Percentiles rank a stretch among this genome's conserved stretches.
phyloP scores from a whole-genome alignment of 345 rosid species.

The Citrus hindsii region DNA sequence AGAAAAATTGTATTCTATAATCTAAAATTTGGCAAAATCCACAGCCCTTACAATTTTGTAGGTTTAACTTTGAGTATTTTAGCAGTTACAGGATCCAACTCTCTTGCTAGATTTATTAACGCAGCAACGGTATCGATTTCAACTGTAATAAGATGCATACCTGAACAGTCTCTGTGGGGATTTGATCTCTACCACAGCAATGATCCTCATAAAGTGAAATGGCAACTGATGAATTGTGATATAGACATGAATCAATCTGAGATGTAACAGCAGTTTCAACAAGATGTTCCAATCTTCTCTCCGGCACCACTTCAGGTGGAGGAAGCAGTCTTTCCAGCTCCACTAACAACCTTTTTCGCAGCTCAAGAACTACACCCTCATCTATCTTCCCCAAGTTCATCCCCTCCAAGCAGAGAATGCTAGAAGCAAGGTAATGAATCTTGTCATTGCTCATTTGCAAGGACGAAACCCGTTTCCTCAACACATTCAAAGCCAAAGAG shows the following conservation, averaged over 20 bases:
- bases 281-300: constrained; percentile 57
- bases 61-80: neutral
- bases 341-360: constrained; percentile 27
- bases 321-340: neutral
- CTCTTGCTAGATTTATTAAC: neutral
- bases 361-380: constrained; percentile 27
- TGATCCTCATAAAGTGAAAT: constrained; percentile 76
- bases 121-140: neutral
- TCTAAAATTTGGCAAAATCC: neutral
- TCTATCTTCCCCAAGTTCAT: constrained; percentile 39
- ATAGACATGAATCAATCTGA: constrained; percentile 63
- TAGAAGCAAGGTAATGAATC: constrained; percentile 51
- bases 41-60: neutral
- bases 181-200: constrained; percentile 63
- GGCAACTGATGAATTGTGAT: constrained; percentile 58
- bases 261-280: constrained; percentile 59
- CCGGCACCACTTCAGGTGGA: neutral
- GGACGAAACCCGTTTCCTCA: constrained; percentile 53
- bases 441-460: constrained; percentile 51
- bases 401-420: constrained; percentile 44
- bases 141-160: constrained; percentile 35
- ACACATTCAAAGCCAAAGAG: constrained; percentile 47
- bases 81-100: neutral
- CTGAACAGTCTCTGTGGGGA: constrained; percentile 84
- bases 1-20: neutral